Evolutionary conservation across 495 filamentous ascomycete species (phyloP), one percentile per base, ranked within the genome.

Genomic region (Jackrogersella minutella): DNA sequence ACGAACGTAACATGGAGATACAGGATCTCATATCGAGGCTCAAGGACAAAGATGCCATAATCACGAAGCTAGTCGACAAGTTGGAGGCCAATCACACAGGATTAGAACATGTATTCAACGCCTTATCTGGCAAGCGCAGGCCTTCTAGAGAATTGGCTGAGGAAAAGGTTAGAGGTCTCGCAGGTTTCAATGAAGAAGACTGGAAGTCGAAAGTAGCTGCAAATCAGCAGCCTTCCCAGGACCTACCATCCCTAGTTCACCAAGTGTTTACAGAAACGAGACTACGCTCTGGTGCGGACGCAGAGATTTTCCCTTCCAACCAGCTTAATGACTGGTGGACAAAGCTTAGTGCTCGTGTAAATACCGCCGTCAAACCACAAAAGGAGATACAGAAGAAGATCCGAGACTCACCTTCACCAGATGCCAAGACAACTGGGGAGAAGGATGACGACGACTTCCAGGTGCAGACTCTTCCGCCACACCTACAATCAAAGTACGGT

Each of bases 1-100:
- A 80, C 62, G 74, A 67, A 46, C 82, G 83, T 51, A 80, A 74
- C 55, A 74, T 73, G 56, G 84, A 84, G 74, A 81, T 83, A 41
- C 75, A 78, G 7, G 77, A 79, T 26, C 82, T 97, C 1, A 66
- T 88, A 21, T 73, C 82, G 6, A 80, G 81, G 21, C 69, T 97
- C 8, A 82, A 81, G 59, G 87, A 93, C 31, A 97, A 97, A 76
- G 93, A 97, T 74, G 84, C 80, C 67, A 84, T 92, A 14, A 91
- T 97, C 58, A 79, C 82, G 14, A 91, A 88, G 59, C 71, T 97
- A 19, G 79, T 91, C 7, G 92, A 96, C 73, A 92, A 91, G 68
- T 79, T 95, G n/a, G 90, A 92, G 58, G 78, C 85, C 0, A 84
- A 86, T 43, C 85, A 88, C 0, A 81, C 85, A 1, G 90, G 93